phyloP scores from a whole-genome alignment of 805 yeast genomes.

The Pichia eremophila region DNA sequence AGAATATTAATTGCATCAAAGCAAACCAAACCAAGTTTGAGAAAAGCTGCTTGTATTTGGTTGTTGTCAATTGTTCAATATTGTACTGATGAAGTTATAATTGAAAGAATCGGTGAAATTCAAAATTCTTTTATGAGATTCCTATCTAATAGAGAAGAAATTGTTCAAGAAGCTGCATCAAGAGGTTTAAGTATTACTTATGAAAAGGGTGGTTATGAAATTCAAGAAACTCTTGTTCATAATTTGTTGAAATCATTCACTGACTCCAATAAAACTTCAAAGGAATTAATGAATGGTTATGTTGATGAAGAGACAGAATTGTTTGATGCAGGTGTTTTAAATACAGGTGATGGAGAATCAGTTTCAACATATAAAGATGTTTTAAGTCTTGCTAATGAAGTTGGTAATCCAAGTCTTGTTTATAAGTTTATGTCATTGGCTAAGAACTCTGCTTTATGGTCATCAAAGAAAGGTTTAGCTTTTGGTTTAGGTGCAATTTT shows the following conservation, averaged over 20 bases:
- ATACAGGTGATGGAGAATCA: constrained; percentile 76
- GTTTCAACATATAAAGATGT: constrained; percentile 89
- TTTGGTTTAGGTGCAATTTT: constrained; percentile 83
- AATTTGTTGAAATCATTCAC: constrained; percentile 72
- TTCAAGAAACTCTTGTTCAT: constrained; percentile 65
- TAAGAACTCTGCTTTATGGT: constrained; percentile 80
- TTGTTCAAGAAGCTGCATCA: constrained; percentile 88
- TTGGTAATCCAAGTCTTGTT: constrained; percentile 90
- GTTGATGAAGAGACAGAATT: constrained; percentile 73
- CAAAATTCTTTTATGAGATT: constrained; percentile 72
- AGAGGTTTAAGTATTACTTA: constrained; percentile 78
- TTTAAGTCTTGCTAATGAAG: constrained; percentile 79
- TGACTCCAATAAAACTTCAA: constrained; percentile 42
- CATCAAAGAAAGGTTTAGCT: constrained; percentile 88
- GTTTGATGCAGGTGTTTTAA: constrained; percentile 74
- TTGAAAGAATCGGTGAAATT: constrained; percentile 45
- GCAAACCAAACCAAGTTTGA: constrained; percentile 61
- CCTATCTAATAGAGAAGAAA: constrained; percentile 71
- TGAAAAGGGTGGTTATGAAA: constrained; percentile 59
- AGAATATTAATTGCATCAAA: constrained; percentile 43
- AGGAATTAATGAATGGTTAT: constrained; percentile 46
- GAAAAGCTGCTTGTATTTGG: constrained; percentile 81
- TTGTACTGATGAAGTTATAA: constrained; percentile 40
- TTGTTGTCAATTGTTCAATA: constrained; percentile 70
- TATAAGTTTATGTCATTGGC: constrained; percentile 92